These are phyloP conservation scores for Malus asiatica DNA, from an alignment of 306 rosid species.

Conservation along the genomic window DNA sequence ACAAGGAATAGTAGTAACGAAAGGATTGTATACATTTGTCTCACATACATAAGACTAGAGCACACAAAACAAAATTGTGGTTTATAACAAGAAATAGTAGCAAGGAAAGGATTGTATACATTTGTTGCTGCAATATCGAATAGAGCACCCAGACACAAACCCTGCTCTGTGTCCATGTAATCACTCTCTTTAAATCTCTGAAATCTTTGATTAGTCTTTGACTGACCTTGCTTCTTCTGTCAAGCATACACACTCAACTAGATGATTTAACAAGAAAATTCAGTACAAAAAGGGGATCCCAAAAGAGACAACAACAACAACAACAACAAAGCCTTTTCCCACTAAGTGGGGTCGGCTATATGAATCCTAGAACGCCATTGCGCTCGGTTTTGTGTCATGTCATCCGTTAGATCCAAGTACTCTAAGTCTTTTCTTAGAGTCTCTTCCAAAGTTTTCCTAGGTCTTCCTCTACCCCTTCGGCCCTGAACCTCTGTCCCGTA, in stretches of 20 bases:
- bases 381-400: too few species aligned
- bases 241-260: conserved; percentile 20
- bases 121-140: conserved; percentile 96
- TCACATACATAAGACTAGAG: conserved; percentile 8
- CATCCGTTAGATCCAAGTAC: too few species aligned
- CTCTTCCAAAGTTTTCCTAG: too few species aligned
- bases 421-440: too few species aligned
- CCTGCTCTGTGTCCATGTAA: conserved; percentile 88
- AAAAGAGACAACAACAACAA: too few species aligned
- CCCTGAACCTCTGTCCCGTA: too few species aligned
- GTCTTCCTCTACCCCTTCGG: too few species aligned
- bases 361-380: too few species aligned
- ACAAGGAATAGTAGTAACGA: background rate
- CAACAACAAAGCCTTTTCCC: too few species aligned
- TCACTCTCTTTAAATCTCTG: conserved; percentile 79
- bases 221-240: conserved; percentile 71
- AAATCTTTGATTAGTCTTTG: conserved; percentile 41
- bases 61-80: background rate
- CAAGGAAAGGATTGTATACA: conserved; percentile 25
- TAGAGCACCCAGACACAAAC: conserved; percentile 85
- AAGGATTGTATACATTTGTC: too few species aligned
- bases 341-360: too few species aligned
- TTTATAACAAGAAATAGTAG: background rate
- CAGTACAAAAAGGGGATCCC: conserved; percentile 6
- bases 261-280: conserved; percentile 13